phyloP scores from a whole-genome alignment of 306 rosid genomes.

The Senna tora region DNA sequence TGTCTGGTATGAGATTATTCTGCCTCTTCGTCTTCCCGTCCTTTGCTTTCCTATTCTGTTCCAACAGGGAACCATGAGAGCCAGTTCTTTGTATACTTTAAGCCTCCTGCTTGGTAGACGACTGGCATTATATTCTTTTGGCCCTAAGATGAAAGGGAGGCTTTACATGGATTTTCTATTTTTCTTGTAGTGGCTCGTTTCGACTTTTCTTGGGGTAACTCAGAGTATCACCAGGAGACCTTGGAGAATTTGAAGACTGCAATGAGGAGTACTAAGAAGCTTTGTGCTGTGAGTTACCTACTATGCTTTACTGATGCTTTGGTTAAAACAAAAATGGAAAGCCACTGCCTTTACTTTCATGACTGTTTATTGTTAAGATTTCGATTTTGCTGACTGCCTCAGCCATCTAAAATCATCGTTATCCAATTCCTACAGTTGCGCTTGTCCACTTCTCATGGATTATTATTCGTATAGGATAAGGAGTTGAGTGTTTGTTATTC shows the following conservation, averaged over 20 bases:
- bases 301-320: not conserved
- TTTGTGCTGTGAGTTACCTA: slow-evolving; percentile 83
- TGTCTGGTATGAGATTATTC: slow-evolving; percentile 69
- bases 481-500: slow-evolving; percentile 26
- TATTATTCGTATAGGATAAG: slow-evolving; percentile 8
- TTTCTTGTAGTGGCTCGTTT: slow-evolving; percentile 84
- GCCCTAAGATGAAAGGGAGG: not conserved
- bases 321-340: not conserved
- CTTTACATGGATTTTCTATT: slow-evolving; percentile 30
- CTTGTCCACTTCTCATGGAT: not conserved
- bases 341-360: slow-evolving; percentile 11
- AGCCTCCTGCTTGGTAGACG: not conserved
- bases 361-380: slow-evolving; percentile 1
- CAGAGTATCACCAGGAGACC: slow-evolving; percentile 86
- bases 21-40: not conserved
- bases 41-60: not conserved
- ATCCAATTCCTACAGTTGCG: not conserved
- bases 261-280: slow-evolving; percentile 85
- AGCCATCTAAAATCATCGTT: slow-evolving; percentile 11
- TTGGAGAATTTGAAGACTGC: slow-evolving; percentile 87
- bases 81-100: not conserved
- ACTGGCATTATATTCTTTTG: not conserved
- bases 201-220: slow-evolving; percentile 87
- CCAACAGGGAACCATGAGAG: not conserved
- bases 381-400: not conserved